These are phyloP conservation scores for Puccinellia tenuiflora DNA, from an alignment of 176 grass and related monocot genomes.

Conservation along the genomic window DNA sequence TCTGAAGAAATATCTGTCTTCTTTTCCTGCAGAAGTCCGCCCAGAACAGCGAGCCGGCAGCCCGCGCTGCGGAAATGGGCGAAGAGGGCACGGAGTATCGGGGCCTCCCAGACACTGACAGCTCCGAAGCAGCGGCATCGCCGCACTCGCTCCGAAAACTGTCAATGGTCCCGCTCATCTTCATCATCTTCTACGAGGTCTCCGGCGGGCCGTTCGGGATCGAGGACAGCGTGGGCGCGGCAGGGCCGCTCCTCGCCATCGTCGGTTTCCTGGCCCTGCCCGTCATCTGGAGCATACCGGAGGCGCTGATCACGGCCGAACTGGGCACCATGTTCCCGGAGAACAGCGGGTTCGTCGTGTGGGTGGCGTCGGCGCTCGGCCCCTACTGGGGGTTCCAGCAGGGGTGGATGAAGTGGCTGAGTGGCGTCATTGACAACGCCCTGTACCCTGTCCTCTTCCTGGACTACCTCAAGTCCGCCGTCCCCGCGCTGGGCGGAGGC, in stretches of 20 bases:
- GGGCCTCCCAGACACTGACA: conserved; percentile 10
- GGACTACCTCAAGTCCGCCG: neutral
- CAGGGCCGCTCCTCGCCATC: conserved; percentile 54
- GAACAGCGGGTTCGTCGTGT: conserved; percentile 3
- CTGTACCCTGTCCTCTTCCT: neutral
- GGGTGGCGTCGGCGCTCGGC: conserved; percentile 12
- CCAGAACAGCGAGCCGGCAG: neutral
- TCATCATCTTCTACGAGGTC: conserved; percentile 90
- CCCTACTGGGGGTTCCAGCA: conserved; percentile 17
- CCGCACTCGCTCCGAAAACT: conserved; percentile 35
- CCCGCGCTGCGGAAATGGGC: too few species aligned
- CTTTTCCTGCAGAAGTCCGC: conserved; percentile 30
- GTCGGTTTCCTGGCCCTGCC: conserved; percentile 41
- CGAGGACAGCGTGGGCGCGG: conserved; percentile 46
- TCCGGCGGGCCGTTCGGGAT: conserved; percentile 71
- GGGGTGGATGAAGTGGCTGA: conserved; percentile 6
- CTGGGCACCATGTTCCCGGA: conserved; percentile 17
- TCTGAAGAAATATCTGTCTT: neutral
- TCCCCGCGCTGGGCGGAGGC: neutral
- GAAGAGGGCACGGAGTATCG: conserved; percentile 28
- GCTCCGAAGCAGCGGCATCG: neutral
- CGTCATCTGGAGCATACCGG: conserved; percentile 10
- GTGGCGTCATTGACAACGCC: conserved; percentile 6
- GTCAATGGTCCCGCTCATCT: conserved; percentile 59
- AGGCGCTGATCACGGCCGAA: conserved; percentile 3